Base-by-base conservation (phyloP, 345 rosid species). In the Cardamine occulta region DNA sequence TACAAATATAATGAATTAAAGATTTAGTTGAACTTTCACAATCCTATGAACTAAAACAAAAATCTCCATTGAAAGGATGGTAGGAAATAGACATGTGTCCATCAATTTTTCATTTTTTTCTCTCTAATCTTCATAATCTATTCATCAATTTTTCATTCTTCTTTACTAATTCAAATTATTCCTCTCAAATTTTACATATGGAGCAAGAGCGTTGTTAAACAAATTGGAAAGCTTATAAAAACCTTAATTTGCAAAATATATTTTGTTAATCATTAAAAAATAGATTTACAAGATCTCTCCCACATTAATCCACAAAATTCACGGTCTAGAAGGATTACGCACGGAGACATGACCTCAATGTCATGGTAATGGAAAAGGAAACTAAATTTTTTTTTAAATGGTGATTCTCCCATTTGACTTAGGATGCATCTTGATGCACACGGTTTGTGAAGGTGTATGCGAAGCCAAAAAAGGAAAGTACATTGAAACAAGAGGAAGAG, bases 401-500 rank as follows among this genome's bases (percentile, higher is more conserved):
- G 54, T 23, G 49, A 44, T 31, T 21, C 45, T 21, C 66, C 59
- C 66, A 35, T 76, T 74, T 70, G 75, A 63, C 71, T 70, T 70
- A 70, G 26, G 70, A 55, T 70, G 65, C 80, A 69, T 76, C 14
- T 40, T 53, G 5, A 70, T 63, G 67, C 72, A 56, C 76, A 77
- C 76, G 67, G 68, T 64, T 71, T 70, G 67, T 64, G 34, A 63
- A 76, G 71, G 71, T 70, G 80, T 58, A 34, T 54, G 52, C 15
- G 37, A 71, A 64, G 14, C 65, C 66, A 63, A 29, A 71, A 71
- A 77, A 4, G 72, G 76, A 39, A 58, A 71, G 56, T 77, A 77
- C 76, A 57, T 64, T 57, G 80, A 58, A 48, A 77, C 23, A 77
- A 71, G 80, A 77, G 52, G 48, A 70, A 63, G 37, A 65, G 40